phyloP scores from a whole-genome alignment of 129 eudicot species.

The Helianthus tuberosus region DNA sequence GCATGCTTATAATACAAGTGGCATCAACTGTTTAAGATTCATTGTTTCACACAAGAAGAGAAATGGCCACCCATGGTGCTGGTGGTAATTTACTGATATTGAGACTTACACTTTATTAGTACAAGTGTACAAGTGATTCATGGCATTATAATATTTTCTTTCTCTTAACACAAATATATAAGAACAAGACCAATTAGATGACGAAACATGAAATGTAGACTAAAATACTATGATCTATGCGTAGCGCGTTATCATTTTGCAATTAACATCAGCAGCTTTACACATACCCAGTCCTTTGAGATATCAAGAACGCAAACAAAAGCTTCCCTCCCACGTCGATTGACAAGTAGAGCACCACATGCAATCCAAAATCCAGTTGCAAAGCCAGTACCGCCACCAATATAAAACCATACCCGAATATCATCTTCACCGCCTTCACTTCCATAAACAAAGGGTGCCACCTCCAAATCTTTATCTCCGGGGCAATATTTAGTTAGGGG shows the following conservation, averaged over 20 bases:
- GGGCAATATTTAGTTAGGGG: background rate
- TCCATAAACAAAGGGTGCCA: background rate
- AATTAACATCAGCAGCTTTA: background rate
- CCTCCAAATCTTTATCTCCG: background rate
- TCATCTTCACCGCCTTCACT: background rate
- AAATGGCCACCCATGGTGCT: too few relatives aligned
- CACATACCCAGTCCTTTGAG: background rate
- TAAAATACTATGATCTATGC: background rate
- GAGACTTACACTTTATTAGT: too few relatives aligned
- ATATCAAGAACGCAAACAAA: background rate
- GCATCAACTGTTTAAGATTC: too few relatives aligned
- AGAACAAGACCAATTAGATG: background rate
- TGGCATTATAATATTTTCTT: too few relatives aligned
- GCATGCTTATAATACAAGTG: too few relatives aligned
- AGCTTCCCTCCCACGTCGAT: background rate
- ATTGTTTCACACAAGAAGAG: too few relatives aligned
- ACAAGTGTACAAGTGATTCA: too few relatives aligned
- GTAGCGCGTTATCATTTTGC: background rate
- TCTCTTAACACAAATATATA: too few relatives aligned
- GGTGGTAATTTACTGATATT: too few relatives aligned
- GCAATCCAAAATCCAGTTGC: too few relatives aligned
- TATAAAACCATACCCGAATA: background rate
- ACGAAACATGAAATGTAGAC: background rate
- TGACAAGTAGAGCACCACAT: too few relatives aligned
- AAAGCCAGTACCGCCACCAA: background rate